These are phyloP conservation scores for Agaricus bisporus DNA, from an alignment of 768 basidiomycete genomes.

Conservation along the genomic window DNA sequence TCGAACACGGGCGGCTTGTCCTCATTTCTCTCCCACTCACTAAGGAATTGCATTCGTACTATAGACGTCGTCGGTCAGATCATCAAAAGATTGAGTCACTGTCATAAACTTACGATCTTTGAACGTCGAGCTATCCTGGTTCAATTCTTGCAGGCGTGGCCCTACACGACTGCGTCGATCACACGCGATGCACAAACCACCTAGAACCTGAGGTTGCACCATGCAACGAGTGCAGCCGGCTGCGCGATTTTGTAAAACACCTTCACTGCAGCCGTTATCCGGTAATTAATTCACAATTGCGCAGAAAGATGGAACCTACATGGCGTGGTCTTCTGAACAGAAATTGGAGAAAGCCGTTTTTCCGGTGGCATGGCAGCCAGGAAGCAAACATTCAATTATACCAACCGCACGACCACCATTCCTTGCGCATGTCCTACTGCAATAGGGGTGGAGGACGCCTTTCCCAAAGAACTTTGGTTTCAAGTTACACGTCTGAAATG, in stretches of 20 bases:
- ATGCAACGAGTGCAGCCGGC: conserved; percentile 45
- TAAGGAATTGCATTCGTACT: conserved; percentile 45
- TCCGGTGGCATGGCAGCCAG: conserved; percentile 45
- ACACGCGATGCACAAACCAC: conserved; percentile 44
- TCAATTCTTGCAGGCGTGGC: conserved; percentile 43
- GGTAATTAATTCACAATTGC: conserved; percentile 2
- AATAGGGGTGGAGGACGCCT: conserved; percentile 52
- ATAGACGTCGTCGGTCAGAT: conserved; percentile 7
- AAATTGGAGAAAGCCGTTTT: conserved; percentile 46
- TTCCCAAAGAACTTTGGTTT: conserved; percentile 61
- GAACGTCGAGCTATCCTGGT: conserved; percentile 38
- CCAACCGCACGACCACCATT: conserved; percentile 29
- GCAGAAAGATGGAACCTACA: conserved; percentile 26
- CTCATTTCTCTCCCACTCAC: conserved; percentile 45
- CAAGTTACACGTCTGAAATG: conserved; percentile 45
- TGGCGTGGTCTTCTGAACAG: conserved; percentile 55
- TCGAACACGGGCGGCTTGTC: conserved; percentile 34
- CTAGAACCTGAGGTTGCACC: conserved; percentile 37
- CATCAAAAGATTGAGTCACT: background rate
- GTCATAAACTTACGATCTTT: conserved; percentile 40
- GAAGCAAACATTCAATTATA: conserved; percentile 39
- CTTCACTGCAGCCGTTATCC: conserved; percentile 33
- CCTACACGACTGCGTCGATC: conserved; percentile 37
- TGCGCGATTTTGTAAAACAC: conserved; percentile 42
- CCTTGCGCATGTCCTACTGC: conserved; percentile 56